Percentiles rank a stretch among this genome's conserved stretches.
Evolutionary conservation across 768 basidiomycete genomes (phyloP).

Genomic region (Gymnopilus dilepis): DNA sequence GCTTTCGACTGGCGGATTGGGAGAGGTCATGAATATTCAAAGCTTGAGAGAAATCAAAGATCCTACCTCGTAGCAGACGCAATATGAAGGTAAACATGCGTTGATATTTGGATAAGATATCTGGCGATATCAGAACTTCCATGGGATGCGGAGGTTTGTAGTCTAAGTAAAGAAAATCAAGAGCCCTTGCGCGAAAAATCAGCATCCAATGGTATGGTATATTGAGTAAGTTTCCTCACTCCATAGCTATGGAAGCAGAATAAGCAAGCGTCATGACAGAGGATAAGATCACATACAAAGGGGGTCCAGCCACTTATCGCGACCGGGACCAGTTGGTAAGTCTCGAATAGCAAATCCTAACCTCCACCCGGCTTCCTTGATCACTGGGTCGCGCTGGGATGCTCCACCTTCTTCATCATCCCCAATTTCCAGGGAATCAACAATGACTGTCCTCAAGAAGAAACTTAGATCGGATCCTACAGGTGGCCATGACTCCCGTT

Average conservation of each 20-base stretch:
- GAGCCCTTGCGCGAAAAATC: conserved; percentile 53
- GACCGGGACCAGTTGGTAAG: conserved; percentile 63
- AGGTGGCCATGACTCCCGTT: conserved; percentile 84
- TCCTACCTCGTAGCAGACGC: conserved; percentile 75
- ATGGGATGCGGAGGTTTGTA: conserved; percentile 88
- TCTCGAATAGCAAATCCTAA: conserved; percentile 87
- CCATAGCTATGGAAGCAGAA: conserved; percentile 7
- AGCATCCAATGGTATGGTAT: conserved; percentile 2
- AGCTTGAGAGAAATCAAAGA: too few relatives aligned
- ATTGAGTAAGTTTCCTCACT: conserved; percentile 7
- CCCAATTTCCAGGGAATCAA: conserved; percentile 69
- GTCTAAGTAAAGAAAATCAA: conserved; percentile 90
- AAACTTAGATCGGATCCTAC: conserved; percentile 86
- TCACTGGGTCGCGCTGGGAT: conserved; percentile 32
- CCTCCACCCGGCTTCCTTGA: conserved; percentile 73
- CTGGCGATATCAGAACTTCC: conserved; percentile 70
- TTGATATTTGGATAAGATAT: conserved; percentile 85
- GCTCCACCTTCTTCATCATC: conserved; percentile 32
- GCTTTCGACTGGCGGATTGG: conserved; percentile 77
- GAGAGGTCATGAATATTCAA: too few relatives aligned
- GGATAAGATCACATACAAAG: conserved; percentile 53
- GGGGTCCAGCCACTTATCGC: conserved; percentile 83
- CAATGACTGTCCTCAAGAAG: conserved; percentile 81
- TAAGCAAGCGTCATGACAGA: not conserved
- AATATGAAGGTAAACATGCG: conserved; percentile 82